Evolutionary conservation across 176 grass and related monocot genomes (phyloP), one percentile per base, ranked within the genome.

Genomic region (Hordeum marinum): DNA sequence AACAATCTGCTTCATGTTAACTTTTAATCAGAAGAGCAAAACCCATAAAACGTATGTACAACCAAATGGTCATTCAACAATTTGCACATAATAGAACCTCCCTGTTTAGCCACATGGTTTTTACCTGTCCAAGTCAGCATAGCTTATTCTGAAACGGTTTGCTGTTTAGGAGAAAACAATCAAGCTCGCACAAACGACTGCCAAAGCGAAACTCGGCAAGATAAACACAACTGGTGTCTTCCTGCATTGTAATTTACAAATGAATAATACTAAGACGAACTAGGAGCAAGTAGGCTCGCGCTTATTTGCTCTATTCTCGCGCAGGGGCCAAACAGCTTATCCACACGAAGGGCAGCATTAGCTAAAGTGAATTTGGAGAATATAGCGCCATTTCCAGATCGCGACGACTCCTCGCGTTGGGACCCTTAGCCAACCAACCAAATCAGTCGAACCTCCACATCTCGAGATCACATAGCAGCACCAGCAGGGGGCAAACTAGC

Each of bases 331-430:
- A 55, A 55, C 9, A 39, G 21, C 60, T 90, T 11, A 40, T 68
- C 76, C 46, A 80, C 21, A 81, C 7, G 7, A 37, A 48, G 37
- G 37, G 52, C 64, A 31, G 40, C 74, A 60, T 48, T 64, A 74
- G 48, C 29, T 55, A 74, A 45, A 83, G 74, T 32, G 14, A 90
- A 68, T 68, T 83, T 9, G 17, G 75, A 75, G 18, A 76, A 9
- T 18, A 67, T 34, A 11, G 24, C 79, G 68, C 66, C 20, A 48
- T 52, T 24, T 55, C 76, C 70, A 87, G 85, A 91, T 91, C 81
- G 70, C 50, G 32, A 77, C 61, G 69, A 80, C 29, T 79, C 76
- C 18, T 80, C 48, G 34, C 85, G 80, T 76, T 84, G 80, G 74
- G 77, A 21, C 24, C 36, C 29, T 78, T 79, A 34, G 55, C 37